Conservation (phyloP, 2,329 filamentous ascomycete genomes). For the Ophiostoma quercus region DNA sequence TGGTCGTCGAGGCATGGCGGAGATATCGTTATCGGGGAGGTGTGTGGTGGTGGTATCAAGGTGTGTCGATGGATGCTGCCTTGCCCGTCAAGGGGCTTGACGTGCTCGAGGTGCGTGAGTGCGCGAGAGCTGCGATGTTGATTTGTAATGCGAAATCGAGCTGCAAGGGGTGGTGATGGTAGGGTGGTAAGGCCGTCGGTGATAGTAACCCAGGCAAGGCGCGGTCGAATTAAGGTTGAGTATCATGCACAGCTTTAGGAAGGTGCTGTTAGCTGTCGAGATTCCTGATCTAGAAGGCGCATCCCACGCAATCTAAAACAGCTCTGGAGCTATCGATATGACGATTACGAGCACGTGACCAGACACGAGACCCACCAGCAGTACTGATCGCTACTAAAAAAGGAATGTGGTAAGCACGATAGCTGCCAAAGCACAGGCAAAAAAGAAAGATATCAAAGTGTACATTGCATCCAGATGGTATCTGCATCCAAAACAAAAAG, state of each 20-base stretch:
- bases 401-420: background rate
- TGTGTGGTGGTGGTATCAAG: slow-evolving; percentile 16
- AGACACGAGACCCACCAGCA: background rate
- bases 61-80: background rate
- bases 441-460: background rate
- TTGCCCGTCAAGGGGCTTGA: slow-evolving; percentile 5
- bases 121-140: background rate
- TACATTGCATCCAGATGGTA: too few species aligned
- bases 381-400: background rate
- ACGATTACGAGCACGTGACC: background rate
- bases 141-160: slow-evolving; percentile 3
- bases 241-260: slow-evolving; percentile 4
- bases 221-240: background rate
- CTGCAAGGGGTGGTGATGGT: background rate
- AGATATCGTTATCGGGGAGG: background rate
- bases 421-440: background rate
- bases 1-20: slow-evolving; percentile 28
- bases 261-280: background rate
- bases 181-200: background rate
- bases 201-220: background rate
- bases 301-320: slow-evolving; percentile 21
- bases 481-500: background rate
- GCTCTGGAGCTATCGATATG: slow-evolving; percentile 14
- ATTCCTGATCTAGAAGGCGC: background rate
- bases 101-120: background rate